A percentile compares a stretch with the other conserved stretches of the same genome.
phyloP scores from a whole-genome alignment of 495 filamentous ascomycete species.

The Hypoxylon trugodes region DNA sequence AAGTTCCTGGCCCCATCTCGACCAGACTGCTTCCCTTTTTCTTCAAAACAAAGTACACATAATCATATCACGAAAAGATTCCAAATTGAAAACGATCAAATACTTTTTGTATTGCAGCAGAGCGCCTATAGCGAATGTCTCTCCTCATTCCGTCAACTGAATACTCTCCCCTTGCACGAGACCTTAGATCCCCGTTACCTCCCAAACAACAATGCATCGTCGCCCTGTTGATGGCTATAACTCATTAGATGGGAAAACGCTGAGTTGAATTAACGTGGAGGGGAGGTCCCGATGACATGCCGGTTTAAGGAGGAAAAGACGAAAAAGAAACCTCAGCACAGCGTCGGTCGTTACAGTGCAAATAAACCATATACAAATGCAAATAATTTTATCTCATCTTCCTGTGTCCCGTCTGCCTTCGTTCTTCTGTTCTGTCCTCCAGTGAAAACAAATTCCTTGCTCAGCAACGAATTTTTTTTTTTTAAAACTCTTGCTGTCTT shows the following conservation, averaged over 20 bases:
- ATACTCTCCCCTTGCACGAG: constrained; percentile 3
- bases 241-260: constrained; percentile 16
- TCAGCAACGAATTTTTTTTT: constrained; percentile 39
- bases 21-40: too few species aligned
- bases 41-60: background rate
- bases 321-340: constrained; percentile 31
- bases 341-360: constrained; percentile 8
- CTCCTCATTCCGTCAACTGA: constrained; percentile 19
- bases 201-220: constrained; percentile 7
- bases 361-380: constrained; percentile 42
- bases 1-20: too few species aligned
- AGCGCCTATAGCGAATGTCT: constrained; percentile 43
- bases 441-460: constrained; percentile 37
- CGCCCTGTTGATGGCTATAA: constrained; percentile 19
- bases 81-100: constrained; percentile 27
- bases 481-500: constrained; percentile 36
- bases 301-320: constrained; percentile 28
- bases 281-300: constrained; percentile 20
- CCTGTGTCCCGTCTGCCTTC: constrained; percentile 31
- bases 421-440: constrained; percentile 40
- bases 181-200: constrained; percentile 1
- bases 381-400: constrained; percentile 40
- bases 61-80: background rate
- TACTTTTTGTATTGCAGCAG: constrained; percentile 41
- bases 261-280: constrained; percentile 15